phyloP scores from a whole-genome alignment of 345 rosid species.

The Erucastrum elatum region DNA sequence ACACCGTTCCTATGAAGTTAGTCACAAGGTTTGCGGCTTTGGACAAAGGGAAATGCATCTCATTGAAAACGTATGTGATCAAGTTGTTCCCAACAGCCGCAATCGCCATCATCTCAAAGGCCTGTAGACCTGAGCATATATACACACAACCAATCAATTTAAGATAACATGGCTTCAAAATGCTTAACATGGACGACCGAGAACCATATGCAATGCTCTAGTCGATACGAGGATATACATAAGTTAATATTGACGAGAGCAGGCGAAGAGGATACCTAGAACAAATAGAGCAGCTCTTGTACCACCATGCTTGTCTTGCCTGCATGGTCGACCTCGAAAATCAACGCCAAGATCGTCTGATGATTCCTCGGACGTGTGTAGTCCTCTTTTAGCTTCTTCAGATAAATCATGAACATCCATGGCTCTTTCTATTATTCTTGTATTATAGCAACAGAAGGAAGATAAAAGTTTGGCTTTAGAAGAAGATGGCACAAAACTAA shows the following conservation, averaged over 20 bases:
- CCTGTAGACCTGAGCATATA: constrained; percentile 50
- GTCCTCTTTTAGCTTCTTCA: constrained; percentile 42
- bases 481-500: constrained; percentile 35
- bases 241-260: constrained; percentile 3
- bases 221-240: neutral
- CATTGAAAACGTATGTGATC: constrained; percentile 63
- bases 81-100: constrained; percentile 86
- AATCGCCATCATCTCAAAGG: constrained; percentile 73
- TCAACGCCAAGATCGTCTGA: constrained; percentile 51
- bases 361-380: constrained; percentile 28
- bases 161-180: neutral
- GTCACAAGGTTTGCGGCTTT: constrained; percentile 81
- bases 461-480: constrained; percentile 25
- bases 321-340: constrained; percentile 64
- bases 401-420: constrained; percentile 30
- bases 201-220: neutral
- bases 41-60: constrained; percentile 76
- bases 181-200: neutral
- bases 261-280: constrained; percentile 47
- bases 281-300: constrained; percentile 68
- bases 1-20: constrained; percentile 82
- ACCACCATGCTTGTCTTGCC: constrained; percentile 62
- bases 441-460: constrained; percentile 14
- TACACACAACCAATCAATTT: neutral
- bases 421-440: constrained; percentile 8